Base-by-base conservation (phyloP, 2,329 filamentous ascomycete genomes). In the Trichoderma endophyticum region DNA sequence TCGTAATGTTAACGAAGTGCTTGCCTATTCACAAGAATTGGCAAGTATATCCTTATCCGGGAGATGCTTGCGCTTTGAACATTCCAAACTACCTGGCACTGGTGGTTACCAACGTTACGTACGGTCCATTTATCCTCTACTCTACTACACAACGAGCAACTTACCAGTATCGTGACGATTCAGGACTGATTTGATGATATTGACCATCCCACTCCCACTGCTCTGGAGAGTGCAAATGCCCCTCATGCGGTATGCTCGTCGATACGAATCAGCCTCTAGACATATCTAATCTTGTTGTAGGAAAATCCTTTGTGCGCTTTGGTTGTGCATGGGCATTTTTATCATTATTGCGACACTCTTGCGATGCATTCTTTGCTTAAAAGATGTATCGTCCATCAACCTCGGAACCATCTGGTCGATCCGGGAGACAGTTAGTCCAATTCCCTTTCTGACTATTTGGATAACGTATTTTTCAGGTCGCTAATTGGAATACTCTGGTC, bases 331-430 rank as follows among this genome's bases (percentile, higher is more conserved):
- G 4, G 76, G 76, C 5, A 56, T 77, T 8, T 77, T 77, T 28
- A 75, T 77, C 57, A 75, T 77, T n/a, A 71, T 77, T 8, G 76
- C 76, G 2, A 76, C 72, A 7, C 71, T 77, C 11, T 71, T 77
- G 48, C 69, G 76, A 39, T 77, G 76, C 65, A 60, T 77, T 15
- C 66, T 77, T 6, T 77, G 73, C 28, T 67, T 77, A 6, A 51
- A 69, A 39, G 73, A 77, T 56, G 73, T 74, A 12, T 51, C 61
- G 30, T 71, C 74, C 21, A 75, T 77, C 18, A 75, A 77, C 57
- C 71, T 77, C 3, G 74, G 73, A 9, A 77, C 75, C 18, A 77
- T 77, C 28, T 77, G 76, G 76, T 75, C 76, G 3, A 77, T 77
- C 64, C 75, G 76, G 71, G 76, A 77, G 70, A 77, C 76, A 7